Evolutionary conservation across 352 stramenopile species (phyloP), one percentile per base, ranked within the genome.

Genomic region (Phytophthora hybrid): DNA sequence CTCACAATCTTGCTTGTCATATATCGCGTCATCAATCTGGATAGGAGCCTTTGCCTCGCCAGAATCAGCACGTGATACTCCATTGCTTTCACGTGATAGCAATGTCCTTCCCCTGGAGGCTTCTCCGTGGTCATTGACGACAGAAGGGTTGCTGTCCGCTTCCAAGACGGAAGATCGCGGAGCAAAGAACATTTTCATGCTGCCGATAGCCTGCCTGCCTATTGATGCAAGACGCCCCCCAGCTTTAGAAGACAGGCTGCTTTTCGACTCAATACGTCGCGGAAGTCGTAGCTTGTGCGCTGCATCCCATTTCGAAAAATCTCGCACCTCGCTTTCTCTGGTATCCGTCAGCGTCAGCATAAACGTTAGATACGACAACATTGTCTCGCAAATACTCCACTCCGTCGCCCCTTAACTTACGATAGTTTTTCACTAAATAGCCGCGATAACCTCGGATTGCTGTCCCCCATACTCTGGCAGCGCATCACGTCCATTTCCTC

Each of bases 401-500:
- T 54, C 7, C 18, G 49, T 4, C 37, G 37, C 56, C 58, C 41
- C 13, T 14, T 46, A 1, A 77, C 84, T 62, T 74, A 92, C 87
- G 71, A 60, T 55, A 93, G 72, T 4, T 71, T 57, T 19, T 78
- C 66, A 4, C 69, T 49, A 29, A 90, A 75, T 21, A 92, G 60
- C 5, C 55, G 32, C 18, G 59, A 57, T 21, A 94, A 59, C 8
- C 2, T 81, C 6, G 59, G 54, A 4, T 83, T 83, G 9, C 76
- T 74, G 21, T 93, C 82, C 39, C 59, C 67, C 54, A 92, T 80
- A 69, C 85, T 94, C 31, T 80, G 77, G 32, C 87, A 94, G 32
- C 85, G 85, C 26, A 78, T 87, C 37, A 87, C 87, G 56, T 91
- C 81, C 31, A 92, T 55, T 53, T 81, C 69, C 32, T 91, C 70